A percentile compares a stretch with the other conserved stretches of the same genome.
Conservation (phyloP, 1,284 basidiomycete species). For the Malassezia restricta region DNA sequence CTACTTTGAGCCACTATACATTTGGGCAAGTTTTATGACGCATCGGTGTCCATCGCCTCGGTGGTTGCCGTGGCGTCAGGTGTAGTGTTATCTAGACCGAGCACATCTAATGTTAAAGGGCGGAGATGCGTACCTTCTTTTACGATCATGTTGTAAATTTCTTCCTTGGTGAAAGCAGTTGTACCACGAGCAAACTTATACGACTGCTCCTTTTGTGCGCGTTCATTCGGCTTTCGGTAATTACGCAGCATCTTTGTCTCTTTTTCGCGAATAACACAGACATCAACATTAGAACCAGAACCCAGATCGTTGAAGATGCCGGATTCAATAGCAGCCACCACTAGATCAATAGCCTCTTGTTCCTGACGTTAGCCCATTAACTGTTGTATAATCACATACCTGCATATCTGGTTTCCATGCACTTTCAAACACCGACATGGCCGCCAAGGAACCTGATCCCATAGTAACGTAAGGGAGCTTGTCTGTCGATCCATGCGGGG, state of each 20-base stretch:
- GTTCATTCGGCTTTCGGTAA: slow-evolving; percentile 39
- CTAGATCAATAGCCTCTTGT: slow-evolving; percentile 68
- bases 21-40: neutral
- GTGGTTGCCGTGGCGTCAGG: neutral
- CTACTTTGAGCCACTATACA: too few species aligned
- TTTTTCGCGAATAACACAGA: slow-evolving; percentile 63
- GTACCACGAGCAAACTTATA: slow-evolving; percentile 58
- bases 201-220: slow-evolving; percentile 38
- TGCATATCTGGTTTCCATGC: slow-evolving; percentile 72
- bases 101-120: neutral
- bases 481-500: slow-evolving; percentile 94
- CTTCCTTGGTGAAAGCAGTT: slow-evolving; percentile 52
- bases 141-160: slow-evolving; percentile 38
- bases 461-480: slow-evolving; percentile 98
- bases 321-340: slow-evolving; percentile 73
- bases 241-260: slow-evolving; percentile 39
- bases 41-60: slow-evolving; percentile 15
- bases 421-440: slow-evolving; percentile 95
- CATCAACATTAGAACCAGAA: slow-evolving; percentile 93
- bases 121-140: slow-evolving; percentile 54
- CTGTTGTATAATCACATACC: slow-evolving; percentile 16
- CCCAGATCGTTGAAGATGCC: slow-evolving; percentile 99
- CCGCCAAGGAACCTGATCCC: slow-evolving; percentile 89
- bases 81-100: neutral
- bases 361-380: slow-evolving; percentile 51